These are phyloP conservation scores for Cutaneotrichosporon mucoides DNA, from an alignment of 1,284 basidiomycete genomes.

Conservation along the genomic window DNA sequence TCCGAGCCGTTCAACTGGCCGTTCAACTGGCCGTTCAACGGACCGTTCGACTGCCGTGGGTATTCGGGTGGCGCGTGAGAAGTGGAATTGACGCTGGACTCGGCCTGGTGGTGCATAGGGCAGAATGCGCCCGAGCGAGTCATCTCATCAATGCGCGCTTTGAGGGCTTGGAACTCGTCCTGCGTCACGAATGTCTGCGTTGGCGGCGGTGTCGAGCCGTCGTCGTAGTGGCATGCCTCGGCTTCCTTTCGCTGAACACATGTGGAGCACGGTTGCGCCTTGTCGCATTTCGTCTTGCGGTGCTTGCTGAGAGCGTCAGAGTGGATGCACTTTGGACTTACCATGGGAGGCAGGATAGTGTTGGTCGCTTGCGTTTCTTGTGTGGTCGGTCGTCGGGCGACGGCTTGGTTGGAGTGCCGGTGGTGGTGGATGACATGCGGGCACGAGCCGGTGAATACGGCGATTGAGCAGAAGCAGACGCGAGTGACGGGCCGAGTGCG, in stretches of 20 bases:
- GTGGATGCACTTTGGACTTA: not conserved
- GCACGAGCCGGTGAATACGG: too few species aligned
- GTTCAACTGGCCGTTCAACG: too few species aligned
- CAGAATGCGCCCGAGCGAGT: not conserved
- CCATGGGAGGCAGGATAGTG: not conserved
- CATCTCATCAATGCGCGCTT: not conserved
- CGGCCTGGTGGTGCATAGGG: too few species aligned
- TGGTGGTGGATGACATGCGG: not conserved
- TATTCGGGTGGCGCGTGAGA: too few species aligned
- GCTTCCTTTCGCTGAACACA: not conserved
- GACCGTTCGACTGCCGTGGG: too few species aligned
- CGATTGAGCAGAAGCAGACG: too few species aligned
- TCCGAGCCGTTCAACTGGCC: not conserved
- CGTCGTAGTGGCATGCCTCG: not conserved
- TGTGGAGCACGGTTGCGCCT: not conserved
- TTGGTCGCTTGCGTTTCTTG: not conserved
- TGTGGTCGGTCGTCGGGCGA: not conserved
- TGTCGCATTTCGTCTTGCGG: conserved; percentile 3
- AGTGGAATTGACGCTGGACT: too few species aligned
- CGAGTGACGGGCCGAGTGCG: too few species aligned
- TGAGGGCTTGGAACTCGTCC: conserved; percentile 1
- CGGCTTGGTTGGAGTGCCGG: not conserved
- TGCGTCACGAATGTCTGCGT: not conserved
- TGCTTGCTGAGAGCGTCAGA: not conserved
- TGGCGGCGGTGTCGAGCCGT: not conserved